Percentiles rank a stretch among this genome's conserved stretches.
Conservation (phyloP, 2,329 filamentous ascomycete genomes). For the Dactylellina haptotyla region DNA sequence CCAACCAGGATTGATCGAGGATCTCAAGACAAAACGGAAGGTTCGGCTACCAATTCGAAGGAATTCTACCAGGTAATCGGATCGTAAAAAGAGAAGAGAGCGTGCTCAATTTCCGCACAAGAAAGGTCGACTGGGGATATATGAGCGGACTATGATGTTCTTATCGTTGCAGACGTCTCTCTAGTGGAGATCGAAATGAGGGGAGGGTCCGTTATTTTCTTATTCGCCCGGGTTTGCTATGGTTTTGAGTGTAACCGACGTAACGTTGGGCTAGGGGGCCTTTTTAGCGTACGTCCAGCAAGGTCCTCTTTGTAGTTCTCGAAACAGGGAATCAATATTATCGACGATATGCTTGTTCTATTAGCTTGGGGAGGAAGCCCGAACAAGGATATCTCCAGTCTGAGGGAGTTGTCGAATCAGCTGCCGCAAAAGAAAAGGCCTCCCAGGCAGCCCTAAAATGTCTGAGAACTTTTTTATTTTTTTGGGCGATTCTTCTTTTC, state of each 20-base stretch:
- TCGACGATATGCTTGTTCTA: conserved; percentile 52
- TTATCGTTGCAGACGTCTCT: conserved; percentile 37
- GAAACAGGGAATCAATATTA: conserved; percentile 47
- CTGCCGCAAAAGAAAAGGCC: conserved; percentile 49
- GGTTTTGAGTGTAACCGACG: conserved; percentile 48
- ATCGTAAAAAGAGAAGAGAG: conserved; percentile 43
- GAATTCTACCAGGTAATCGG: conserved; percentile 55
- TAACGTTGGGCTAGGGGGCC: conserved; percentile 36
- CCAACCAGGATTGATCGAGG: conserved; percentile 46
- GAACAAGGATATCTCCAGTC: conserved; percentile 45
- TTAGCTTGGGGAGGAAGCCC: conserved; percentile 52
- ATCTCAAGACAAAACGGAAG: conserved; percentile 53
- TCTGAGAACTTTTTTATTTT: conserved; percentile 51
- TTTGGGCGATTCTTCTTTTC: neutral
- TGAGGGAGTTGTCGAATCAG: conserved; percentile 53
- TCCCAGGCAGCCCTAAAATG: conserved; percentile 52
- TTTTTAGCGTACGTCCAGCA: conserved; percentile 21
- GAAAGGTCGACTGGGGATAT: conserved; percentile 44
- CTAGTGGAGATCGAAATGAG: conserved; percentile 42
- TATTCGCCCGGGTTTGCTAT: conserved; percentile 34
- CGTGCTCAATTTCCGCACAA: conserved; percentile 51
- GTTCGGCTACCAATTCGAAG: conserved; percentile 48
- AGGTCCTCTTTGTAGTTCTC: conserved; percentile 28
- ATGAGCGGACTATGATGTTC: conserved; percentile 53
- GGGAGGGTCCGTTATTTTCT: conserved; percentile 45